phyloP scores from a whole-genome alignment of 352 stramenopile genomes.

The Globisporangium rhizosaccharum region DNA sequence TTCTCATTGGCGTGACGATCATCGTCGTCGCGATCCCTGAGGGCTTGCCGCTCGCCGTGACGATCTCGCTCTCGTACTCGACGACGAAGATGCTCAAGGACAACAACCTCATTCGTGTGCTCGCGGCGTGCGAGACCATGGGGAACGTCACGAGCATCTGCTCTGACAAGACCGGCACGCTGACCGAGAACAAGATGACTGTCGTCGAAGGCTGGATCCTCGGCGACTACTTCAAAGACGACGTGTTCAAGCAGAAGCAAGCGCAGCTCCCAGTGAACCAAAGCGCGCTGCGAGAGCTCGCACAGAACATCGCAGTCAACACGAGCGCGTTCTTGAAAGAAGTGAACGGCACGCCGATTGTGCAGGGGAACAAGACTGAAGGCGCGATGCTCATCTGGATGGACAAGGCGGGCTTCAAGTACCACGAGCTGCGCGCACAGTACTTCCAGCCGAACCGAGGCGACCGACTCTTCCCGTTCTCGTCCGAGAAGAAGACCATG shows the following conservation, averaged over 20 bases:
- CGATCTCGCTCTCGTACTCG: constrained; percentile 93
- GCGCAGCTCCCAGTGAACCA: constrained; percentile 31
- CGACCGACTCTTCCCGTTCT: constrained; percentile 72
- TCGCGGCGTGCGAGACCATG: constrained; percentile 98
- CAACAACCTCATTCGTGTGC: constrained; percentile 97
- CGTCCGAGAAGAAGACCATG: constrained; percentile 84
- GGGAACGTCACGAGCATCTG: constrained; percentile 98
- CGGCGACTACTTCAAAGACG: constrained; percentile 51
- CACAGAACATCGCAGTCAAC: constrained; percentile 62
- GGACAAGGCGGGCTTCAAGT: constrained; percentile 44
- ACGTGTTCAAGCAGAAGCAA: constrained; percentile 30
- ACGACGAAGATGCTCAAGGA: constrained; percentile 98
- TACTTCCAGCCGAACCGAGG: constrained; percentile 46
- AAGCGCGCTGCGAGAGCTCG: constrained; percentile 35
- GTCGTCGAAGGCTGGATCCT: constrained; percentile 90
- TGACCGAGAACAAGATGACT: constrained; percentile 98
- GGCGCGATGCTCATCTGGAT: constrained; percentile 75
- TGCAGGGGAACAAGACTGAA: constrained; percentile 84
- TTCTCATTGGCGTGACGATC: constrained; percentile 93
- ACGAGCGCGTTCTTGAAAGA: constrained; percentile 73
- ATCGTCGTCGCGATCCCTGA: constrained; percentile 94
- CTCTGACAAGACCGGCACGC: constrained; percentile 95
- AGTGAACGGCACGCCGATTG: constrained; percentile 22
- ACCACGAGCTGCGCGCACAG: constrained; percentile 50
- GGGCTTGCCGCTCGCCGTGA: constrained; percentile 91